Evolutionary conservation across 2,329 filamentous ascomycete genomes (phyloP).

Genomic region (Venturiaceae sp.): DNA sequence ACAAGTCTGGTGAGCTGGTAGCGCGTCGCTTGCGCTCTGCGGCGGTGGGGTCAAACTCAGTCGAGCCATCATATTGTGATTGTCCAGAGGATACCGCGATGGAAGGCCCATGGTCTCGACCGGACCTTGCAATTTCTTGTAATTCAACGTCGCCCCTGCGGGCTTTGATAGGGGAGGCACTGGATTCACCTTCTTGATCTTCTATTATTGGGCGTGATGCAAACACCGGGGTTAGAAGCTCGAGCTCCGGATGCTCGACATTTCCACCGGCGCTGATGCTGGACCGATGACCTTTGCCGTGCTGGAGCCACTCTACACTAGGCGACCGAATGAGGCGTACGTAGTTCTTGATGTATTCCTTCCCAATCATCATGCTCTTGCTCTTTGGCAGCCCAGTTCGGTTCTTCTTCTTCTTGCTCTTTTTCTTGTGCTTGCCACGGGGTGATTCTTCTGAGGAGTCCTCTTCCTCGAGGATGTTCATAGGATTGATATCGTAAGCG

Average conservation of each 20-base stretch:
- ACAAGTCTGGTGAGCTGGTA: not conserved
- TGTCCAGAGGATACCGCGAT: not conserved
- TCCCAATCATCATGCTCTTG: slow-evolving; percentile 30
- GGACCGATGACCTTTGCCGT: slow-evolving; percentile 34
- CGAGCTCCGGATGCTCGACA: slow-evolving; percentile 37
- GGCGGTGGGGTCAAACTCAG: not conserved
- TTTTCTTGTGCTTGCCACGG: slow-evolving; percentile 17
- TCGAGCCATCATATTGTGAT: not conserved
- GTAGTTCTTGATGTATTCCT: slow-evolving; percentile 33
- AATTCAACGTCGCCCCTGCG: slow-evolving; percentile 1
- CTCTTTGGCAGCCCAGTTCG: slow-evolving; percentile 17
- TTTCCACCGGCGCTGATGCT: slow-evolving; percentile 30
- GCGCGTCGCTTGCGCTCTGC: not conserved
- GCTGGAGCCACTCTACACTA: slow-evolving; percentile 25
- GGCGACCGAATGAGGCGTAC: slow-evolving; percentile 25
- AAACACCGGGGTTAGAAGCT: slow-evolving; percentile 30
- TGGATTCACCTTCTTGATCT: slow-evolving; percentile 7
- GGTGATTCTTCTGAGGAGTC: slow-evolving; percentile 12
- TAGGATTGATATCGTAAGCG: slow-evolving; percentile 14
- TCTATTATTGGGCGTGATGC: slow-evolving; percentile 9
- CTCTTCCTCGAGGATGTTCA: not conserved
- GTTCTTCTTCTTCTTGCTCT: slow-evolving; percentile 14
- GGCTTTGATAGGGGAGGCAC: not conserved
- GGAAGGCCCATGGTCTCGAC: not conserved
- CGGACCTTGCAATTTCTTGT: not conserved